Evolutionary conservation across 305 asterid genomes (phyloP).

Genomic region (Fraxinus dipetala): DNA sequence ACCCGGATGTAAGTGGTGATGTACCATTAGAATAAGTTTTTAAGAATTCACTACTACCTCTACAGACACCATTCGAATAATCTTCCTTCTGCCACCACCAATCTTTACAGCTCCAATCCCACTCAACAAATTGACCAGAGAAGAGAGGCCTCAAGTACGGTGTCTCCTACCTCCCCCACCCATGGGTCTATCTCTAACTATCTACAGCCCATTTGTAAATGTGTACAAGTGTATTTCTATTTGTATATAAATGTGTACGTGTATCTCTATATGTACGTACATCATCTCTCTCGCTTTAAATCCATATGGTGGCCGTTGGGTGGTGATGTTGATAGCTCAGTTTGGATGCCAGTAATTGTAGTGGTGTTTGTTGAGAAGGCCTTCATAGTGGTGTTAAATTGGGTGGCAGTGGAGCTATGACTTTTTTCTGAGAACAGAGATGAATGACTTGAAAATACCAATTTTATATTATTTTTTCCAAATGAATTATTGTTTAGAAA

Average conservation of each 20-base stretch:
- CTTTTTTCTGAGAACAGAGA: not conserved
- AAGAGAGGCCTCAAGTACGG: not conserved
- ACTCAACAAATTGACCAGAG: not conserved
- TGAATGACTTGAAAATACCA: not conserved
- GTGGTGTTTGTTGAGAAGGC: not conserved
- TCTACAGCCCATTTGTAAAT: not conserved
- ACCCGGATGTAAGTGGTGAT: too few relatives aligned
- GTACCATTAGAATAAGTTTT: too few relatives aligned
- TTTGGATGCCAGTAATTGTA: not conserved
- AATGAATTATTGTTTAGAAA: not conserved
- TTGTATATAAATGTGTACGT: not conserved
- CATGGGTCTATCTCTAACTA: not conserved
- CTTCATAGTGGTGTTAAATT: not conserved
- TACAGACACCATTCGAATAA: not conserved
- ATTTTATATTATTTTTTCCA: not conserved
- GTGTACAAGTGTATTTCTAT: not conserved
- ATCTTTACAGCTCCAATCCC: not conserved
- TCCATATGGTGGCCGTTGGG: not conserved
- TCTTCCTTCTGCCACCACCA: not conserved
- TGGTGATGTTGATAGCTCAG: not conserved
- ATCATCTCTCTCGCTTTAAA: not conserved
- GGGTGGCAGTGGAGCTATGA: not conserved
- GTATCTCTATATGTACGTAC: not conserved
- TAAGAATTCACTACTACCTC: not conserved
- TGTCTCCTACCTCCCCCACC: not conserved